Evolutionary conservation across 345 rosid genomes (phyloP).

Genomic region (Anastatica hierochuntica): DNA sequence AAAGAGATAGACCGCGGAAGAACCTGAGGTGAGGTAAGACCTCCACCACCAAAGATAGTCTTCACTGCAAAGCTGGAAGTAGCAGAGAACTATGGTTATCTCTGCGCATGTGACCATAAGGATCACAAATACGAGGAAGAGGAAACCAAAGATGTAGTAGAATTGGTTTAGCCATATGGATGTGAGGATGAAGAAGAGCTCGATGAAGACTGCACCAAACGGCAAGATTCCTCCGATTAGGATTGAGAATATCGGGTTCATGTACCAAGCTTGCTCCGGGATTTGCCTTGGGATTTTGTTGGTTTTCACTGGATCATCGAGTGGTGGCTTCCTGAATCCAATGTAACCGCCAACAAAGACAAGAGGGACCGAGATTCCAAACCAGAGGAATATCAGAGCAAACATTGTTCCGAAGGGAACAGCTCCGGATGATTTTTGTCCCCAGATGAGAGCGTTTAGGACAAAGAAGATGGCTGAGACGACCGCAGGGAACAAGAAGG

Average conservation of each 20-base stretch:
- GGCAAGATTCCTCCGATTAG: slow-evolving; percentile 81
- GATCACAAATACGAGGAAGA: slow-evolving; percentile 61
- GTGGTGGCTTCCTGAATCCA: slow-evolving; percentile 68
- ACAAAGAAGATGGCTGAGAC: slow-evolving; percentile 64
- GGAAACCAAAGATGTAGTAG: slow-evolving; percentile 86
- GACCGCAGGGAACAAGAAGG: slow-evolving; percentile 56
- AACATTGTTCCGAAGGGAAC: slow-evolving; percentile 88
- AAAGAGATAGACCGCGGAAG: slow-evolving; percentile 69
- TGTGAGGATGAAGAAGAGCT: slow-evolving; percentile 86
- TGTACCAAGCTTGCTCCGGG: slow-evolving; percentile 89
- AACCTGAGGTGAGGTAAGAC: slow-evolving; percentile 75
- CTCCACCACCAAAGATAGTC: slow-evolving; percentile 95
- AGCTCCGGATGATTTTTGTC: slow-evolving; percentile 81
- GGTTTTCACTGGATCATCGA: slow-evolving; percentile 78
- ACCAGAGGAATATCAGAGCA: slow-evolving; percentile 66
- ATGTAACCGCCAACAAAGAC: slow-evolving; percentile 61
- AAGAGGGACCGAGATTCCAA: slow-evolving; percentile 77
- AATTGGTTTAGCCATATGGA: slow-evolving; percentile 75
- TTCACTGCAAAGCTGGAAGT: slow-evolving; percentile 84
- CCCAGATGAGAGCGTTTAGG: slow-evolving; percentile 73
- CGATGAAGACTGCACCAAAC: slow-evolving; percentile 84
- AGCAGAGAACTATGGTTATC: slow-evolving; percentile 71
- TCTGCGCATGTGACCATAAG: slow-evolving; percentile 71
- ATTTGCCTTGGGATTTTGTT: too few species aligned
- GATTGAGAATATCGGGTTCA: slow-evolving; percentile 74